These are phyloP conservation scores for Vaucheria bursata DNA, from an alignment of 352 stramenopile species.

Conservation along the genomic window DNA sequence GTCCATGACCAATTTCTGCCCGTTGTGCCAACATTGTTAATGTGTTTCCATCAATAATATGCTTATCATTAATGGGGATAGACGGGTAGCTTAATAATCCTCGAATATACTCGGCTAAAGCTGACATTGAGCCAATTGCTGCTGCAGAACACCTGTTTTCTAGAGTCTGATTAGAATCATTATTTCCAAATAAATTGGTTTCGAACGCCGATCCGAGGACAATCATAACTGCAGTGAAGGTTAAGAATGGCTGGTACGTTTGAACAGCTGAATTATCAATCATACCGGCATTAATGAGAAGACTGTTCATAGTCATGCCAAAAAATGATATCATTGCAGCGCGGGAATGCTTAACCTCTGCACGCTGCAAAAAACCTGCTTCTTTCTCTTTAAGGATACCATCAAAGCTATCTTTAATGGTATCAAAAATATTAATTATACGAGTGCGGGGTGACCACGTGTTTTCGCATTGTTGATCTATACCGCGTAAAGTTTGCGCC, in stretches of 20 bases:
- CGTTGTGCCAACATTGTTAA: neutral
- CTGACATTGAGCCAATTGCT: neutral
- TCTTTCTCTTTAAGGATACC: no score
- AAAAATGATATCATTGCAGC: neutral
- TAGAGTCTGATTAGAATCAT: neutral
- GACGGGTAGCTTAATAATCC: neutral
- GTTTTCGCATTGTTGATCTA: no score
- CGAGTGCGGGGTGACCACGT: no score
- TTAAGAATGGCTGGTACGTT: no score
- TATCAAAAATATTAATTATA: neutral
- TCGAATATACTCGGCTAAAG: neutral
- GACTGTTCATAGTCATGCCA: neutral
- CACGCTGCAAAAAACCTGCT: neutral
- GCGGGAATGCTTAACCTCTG: conserved; percentile 8
- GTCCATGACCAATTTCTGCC: neutral
- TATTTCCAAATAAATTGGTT: neutral
- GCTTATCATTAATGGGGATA: no score
- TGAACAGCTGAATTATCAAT: no score
- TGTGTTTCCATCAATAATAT: neutral
- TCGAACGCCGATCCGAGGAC: neutral
- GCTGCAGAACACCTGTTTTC: neutral
- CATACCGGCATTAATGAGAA: neutral
- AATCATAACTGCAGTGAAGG: no score
- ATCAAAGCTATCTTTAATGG: neutral
- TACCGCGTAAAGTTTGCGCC: neutral